These are phyloP conservation scores for Luzula sylvatica DNA, from an alignment of 176 grass and related monocot species.

Conservation along the genomic window DNA sequence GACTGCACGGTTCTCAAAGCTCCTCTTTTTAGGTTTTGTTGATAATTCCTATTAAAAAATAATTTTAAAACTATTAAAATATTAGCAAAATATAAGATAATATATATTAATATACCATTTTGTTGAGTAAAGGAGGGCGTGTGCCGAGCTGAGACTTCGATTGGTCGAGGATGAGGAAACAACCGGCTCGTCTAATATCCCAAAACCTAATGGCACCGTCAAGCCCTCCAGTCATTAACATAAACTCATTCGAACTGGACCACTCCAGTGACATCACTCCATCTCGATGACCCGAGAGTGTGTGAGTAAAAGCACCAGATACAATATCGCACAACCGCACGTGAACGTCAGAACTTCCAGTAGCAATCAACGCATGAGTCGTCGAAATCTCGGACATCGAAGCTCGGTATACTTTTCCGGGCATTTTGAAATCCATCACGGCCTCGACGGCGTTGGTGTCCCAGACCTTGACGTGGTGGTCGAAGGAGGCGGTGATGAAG, in stretches of 20 bases:
- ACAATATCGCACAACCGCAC: slow-evolving; percentile 88
- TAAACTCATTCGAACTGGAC: slow-evolving; percentile 79
- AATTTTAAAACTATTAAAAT: neutral
- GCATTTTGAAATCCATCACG: slow-evolving; percentile 96
- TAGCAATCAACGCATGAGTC: slow-evolving; percentile 73
- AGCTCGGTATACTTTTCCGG: slow-evolving; percentile 63
- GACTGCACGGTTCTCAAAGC: slow-evolving; percentile 44
- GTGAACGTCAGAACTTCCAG: slow-evolving; percentile 77
- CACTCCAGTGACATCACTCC: slow-evolving; percentile 93
- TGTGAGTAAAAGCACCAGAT: slow-evolving; percentile 93
- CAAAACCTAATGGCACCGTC: slow-evolving; percentile 94
- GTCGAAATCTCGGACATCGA: slow-evolving; percentile 75
- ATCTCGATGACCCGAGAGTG: slow-evolving; percentile 94
- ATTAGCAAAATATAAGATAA: neutral
- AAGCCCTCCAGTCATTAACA: slow-evolving; percentile 68
- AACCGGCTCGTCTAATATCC: slow-evolving; percentile 89
- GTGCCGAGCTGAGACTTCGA: slow-evolving; percentile 69
- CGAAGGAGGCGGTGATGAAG: slow-evolving; percentile 76
- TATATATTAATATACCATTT: neutral
- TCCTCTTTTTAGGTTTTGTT: slow-evolving; percentile 35
- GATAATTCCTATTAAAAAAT: slow-evolving; percentile 22
- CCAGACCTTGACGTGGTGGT: slow-evolving; percentile 86
- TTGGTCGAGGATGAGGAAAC: slow-evolving; percentile 81
- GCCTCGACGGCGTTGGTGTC: slow-evolving; percentile 92
- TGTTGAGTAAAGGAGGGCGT: slow-evolving; percentile 44